Conservation (phyloP, 345 rosid species). For the Gossypioides kirkii region DNA sequence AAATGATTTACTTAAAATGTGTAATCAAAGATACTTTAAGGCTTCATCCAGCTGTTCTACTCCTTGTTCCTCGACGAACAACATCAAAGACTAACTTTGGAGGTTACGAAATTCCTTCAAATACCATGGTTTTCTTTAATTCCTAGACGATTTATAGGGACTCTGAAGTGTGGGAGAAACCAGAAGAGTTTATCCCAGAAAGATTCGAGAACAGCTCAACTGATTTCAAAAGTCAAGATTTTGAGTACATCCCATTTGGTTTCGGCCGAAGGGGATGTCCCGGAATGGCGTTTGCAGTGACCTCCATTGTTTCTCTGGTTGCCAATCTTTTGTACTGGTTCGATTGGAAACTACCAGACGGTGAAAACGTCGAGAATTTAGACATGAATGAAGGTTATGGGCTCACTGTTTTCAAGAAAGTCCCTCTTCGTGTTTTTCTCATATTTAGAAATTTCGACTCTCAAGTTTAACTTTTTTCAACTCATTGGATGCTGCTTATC, state of each 20-base stretch:
- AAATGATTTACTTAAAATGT: not conserved
- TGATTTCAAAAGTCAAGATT: conserved; percentile 15
- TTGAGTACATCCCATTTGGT: conserved; percentile 19
- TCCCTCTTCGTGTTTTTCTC: not conserved
- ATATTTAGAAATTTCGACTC: not conserved
- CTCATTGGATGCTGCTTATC: too few relatives aligned
- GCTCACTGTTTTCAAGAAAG: not conserved
- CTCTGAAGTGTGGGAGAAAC: not conserved
- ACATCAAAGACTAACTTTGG: not conserved
- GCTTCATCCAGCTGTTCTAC: not conserved
- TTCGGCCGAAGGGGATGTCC: conserved; percentile 15
- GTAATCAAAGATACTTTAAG: conserved; percentile 11
- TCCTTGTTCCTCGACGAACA: not conserved
- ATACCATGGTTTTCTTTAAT: not conserved
- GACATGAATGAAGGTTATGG: not conserved
- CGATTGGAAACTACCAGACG: not conserved
- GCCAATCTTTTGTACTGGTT: conserved; percentile 16
- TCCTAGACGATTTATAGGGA: conserved; percentile 17
- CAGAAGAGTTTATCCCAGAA: conserved; percentile 8
- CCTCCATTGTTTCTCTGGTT: not conserved
- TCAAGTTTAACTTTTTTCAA: too few relatives aligned
- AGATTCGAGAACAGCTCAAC: not conserved
- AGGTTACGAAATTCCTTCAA: conserved; percentile 15
- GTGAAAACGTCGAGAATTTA: not conserved
- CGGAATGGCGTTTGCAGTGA: not conserved